These are phyloP conservation scores for Mucuna pruriens DNA, from an alignment of 306 rosid species.

Conservation along the genomic window DNA sequence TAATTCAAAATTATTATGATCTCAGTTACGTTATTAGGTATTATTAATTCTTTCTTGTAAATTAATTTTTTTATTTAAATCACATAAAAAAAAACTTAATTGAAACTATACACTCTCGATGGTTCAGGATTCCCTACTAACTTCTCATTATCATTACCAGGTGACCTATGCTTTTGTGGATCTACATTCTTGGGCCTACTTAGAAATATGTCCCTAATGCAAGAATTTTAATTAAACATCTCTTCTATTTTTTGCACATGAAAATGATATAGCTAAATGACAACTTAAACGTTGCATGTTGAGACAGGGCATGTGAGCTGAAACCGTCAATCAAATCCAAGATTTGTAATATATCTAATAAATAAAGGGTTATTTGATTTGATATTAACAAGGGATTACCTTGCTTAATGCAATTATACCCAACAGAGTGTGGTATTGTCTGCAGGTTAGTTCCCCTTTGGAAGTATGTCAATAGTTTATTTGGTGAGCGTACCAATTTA, in stretches of 20 bases:
- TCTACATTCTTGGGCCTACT: conserved; percentile 40
- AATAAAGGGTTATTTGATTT: conserved; percentile 41
- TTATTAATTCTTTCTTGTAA: too few species aligned
- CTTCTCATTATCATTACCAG: too few species aligned
- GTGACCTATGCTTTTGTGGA: conserved; percentile 25
- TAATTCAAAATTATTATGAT: too few species aligned
- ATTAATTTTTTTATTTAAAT: too few species aligned
- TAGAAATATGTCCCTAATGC: conserved; percentile 23
- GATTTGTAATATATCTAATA: conserved; percentile 36
- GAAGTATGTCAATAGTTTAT: conserved; percentile 30
- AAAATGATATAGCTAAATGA: conserved; percentile 41
- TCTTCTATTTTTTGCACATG: conserved; percentile 47
- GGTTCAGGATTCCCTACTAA: too few species aligned
- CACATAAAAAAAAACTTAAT: too few species aligned
- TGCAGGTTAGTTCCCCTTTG: conserved; percentile 33
- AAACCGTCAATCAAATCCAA: conserved; percentile 45
- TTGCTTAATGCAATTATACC: conserved; percentile 36
- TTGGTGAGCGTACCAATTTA: conserved; percentile 23
- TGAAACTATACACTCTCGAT: too few species aligned
- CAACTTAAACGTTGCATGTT: conserved; percentile 41
- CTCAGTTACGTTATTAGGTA: too few species aligned
- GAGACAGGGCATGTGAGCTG: conserved; percentile 68
- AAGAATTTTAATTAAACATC: conserved; percentile 25
- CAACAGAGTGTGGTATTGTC: conserved; percentile 32
- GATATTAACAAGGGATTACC: conserved; percentile 24